Conservation (phyloP, 352 stramenopile genomes). For the Lagenidium sp. region DNA sequence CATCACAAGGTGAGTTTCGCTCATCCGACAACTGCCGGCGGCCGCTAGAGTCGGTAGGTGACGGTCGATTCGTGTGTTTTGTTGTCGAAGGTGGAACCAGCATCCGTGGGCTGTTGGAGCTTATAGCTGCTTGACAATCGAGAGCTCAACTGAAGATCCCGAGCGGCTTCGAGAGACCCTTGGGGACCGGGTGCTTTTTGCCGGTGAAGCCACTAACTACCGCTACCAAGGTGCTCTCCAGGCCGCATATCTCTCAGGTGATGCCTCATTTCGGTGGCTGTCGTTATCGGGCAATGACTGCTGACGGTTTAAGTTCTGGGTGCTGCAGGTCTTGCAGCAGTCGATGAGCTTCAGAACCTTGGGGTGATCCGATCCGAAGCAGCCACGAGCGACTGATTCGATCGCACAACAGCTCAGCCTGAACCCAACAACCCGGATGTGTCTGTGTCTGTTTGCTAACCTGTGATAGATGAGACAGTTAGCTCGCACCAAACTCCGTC, state of each 20-base stretch:
- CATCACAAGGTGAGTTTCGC: constrained; percentile 41
- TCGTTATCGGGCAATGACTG: no score
- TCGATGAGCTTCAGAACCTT: constrained; percentile 19
- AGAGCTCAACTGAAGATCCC: constrained; percentile 48
- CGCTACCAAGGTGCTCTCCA: constrained; percentile 59
- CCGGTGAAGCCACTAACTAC: constrained; percentile 58
- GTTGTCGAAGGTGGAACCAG: constrained; percentile 50
- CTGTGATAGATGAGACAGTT: no score
- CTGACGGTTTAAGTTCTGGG: no score
- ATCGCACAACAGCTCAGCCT: no score
- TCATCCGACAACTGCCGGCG: no score
- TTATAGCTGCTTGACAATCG: constrained; percentile 59
- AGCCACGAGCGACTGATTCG: background rate
- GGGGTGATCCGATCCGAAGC: constrained; percentile 1
- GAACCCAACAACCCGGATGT: no score
- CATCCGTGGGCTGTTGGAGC: constrained; percentile 41
- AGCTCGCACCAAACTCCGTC: background rate
- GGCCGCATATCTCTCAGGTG: constrained; percentile 49
- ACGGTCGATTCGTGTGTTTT: no score
- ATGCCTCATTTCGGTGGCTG: background rate
- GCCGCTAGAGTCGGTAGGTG: no score
- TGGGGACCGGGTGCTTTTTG: constrained; percentile 38
- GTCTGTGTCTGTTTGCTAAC: no score
- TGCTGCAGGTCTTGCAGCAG: constrained; percentile 18
- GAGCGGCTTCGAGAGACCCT: constrained; percentile 31